phyloP scores from a whole-genome alignment of 768 basidiomycete genomes.

The Boletus sp. region DNA sequence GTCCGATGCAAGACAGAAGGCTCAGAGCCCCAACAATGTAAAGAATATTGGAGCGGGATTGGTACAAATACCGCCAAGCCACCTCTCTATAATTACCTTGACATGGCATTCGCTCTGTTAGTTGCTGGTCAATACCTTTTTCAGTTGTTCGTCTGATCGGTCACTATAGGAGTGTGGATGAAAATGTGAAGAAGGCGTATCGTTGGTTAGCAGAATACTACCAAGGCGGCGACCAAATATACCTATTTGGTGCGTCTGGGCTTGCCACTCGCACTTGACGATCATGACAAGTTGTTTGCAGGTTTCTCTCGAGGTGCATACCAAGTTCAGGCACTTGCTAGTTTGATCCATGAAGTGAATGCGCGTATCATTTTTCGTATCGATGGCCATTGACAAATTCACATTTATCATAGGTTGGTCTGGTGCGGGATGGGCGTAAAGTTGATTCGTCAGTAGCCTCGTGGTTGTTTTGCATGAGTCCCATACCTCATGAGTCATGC shows the following conservation, averaged over 20 bases:
- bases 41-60: too few species aligned
- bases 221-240: conserved; percentile 25
- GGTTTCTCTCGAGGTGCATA: conserved; percentile 45
- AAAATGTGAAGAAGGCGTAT: conserved; percentile 8
- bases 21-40: too few species aligned
- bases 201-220: neutral
- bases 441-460: conserved; percentile 1
- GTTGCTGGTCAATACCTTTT: too few species aligned
- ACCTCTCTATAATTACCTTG: too few species aligned
- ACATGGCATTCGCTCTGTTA: too few species aligned
- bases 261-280: too few species aligned
- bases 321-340: conserved; percentile 38
- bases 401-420: neutral
- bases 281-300: conserved; percentile 1
- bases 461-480: too few species aligned
- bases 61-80: too few species aligned
- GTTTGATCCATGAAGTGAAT: conserved; percentile 36
- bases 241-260: conserved; percentile 34
- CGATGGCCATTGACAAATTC: neutral
- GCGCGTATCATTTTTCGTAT: too few species aligned
- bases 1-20: too few species aligned
- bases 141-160: too few species aligned
- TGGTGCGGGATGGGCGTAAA: neutral
- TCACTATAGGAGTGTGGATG: conserved; percentile 3
- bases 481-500: neutral